Evolutionary conservation across 805 yeast species (phyloP).

Genomic region (Schwanniomyces occidentalis): DNA sequence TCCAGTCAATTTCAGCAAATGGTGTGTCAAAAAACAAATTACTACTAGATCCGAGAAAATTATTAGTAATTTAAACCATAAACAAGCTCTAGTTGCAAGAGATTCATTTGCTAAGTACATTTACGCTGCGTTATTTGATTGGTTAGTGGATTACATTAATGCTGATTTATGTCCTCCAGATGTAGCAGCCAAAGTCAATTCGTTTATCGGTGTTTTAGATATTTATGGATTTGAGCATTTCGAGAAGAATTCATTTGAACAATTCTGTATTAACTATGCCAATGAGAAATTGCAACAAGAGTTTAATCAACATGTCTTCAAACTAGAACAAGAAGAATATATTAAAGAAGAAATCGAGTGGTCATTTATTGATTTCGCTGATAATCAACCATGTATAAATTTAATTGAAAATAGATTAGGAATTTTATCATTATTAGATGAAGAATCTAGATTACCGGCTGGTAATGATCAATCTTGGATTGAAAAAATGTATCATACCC

Average conservation of each 20-base stretch:
- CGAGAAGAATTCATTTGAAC: constrained; percentile 92
- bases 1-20: constrained; percentile 71
- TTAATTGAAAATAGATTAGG: constrained; percentile 89
- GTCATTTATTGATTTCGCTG: constrained; percentile 94
- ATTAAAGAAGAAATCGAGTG: constrained; percentile 90
- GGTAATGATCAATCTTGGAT: constrained; percentile 93
- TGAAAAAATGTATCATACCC: constrained; percentile 81
- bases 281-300: constrained; percentile 97
- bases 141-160: constrained; percentile 88
- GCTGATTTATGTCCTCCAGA: constrained; percentile 77
- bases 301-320: constrained; percentile 95
- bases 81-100: constrained; percentile 86
- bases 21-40: constrained; percentile 92
- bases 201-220: constrained; percentile 95
- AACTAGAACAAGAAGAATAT: constrained; percentile 94
- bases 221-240: constrained; percentile 98
- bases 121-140: constrained; percentile 89
- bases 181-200: constrained; percentile 54
- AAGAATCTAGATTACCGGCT: constrained; percentile 91
- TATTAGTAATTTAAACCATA: constrained; percentile 74
- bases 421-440: constrained; percentile 83
- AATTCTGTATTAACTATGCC: constrained; percentile 95
- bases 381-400: constrained; percentile 94
- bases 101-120: constrained; percentile 97
- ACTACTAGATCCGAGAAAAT: constrained; percentile 91